phyloP scores from a whole-genome alignment of 1,139 yeast genomes.

The Candida sanyaensis region DNA sequence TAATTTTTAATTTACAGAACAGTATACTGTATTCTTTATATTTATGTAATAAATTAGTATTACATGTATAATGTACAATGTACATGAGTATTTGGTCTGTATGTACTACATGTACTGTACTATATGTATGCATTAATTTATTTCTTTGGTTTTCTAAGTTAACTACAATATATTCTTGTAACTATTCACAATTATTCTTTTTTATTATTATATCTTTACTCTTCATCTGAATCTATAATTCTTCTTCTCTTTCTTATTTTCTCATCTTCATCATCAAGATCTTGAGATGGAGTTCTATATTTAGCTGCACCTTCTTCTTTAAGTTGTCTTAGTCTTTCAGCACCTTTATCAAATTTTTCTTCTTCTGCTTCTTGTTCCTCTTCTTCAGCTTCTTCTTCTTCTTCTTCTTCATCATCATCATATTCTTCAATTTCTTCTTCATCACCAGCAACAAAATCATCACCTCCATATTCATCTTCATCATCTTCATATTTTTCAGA shows the following conservation, averaged over 20 bases:
- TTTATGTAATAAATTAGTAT: too few relatives aligned
- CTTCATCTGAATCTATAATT: constrained; percentile 48
- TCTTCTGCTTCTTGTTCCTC: constrained; percentile 62
- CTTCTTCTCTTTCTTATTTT: constrained; percentile 41
- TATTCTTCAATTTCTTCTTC: constrained; percentile 47
- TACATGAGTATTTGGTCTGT: too few relatives aligned
- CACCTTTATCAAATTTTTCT: constrained; percentile 58
- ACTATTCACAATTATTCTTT: constrained; percentile 8
- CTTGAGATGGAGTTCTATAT: constrained; percentile 44
- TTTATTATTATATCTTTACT: constrained; percentile 27
- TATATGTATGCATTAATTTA: too few relatives aligned
- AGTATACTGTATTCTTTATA: too few relatives aligned
- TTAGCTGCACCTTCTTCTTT: constrained; percentile 59
- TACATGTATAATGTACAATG: too few relatives aligned
- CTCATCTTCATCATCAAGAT: constrained; percentile 60
- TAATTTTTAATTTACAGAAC: too few relatives aligned
- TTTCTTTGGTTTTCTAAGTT: too few relatives aligned
- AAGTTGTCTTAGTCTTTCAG: constrained; percentile 61
- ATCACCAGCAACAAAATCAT: constrained; percentile 44
- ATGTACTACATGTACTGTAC: too few relatives aligned
- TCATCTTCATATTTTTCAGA: constrained; percentile 34
- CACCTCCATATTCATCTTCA: constrained; percentile 47
- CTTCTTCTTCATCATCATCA: constrained; percentile 43
- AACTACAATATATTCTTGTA: too few relatives aligned
- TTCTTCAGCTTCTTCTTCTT: neutral